Conservation (phyloP, 768 basidiomycete species). For the Suillus discolor region DNA sequence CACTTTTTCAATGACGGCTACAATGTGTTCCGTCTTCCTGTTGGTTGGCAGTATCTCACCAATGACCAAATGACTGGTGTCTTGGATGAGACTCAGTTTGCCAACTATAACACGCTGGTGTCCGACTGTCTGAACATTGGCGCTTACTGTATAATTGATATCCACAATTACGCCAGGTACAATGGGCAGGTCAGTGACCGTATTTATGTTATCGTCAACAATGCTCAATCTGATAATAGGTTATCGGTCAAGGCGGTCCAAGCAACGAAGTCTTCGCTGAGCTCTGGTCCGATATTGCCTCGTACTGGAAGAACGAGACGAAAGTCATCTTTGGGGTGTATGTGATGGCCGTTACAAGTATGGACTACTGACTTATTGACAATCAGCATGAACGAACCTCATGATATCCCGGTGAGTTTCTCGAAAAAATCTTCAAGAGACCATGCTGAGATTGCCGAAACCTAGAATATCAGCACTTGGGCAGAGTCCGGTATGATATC, state of each 20-base stretch:
- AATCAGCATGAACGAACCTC: constrained; percentile 63
- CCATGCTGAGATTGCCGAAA: not conserved
- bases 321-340: constrained; percentile 54
- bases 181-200: constrained; percentile 39
- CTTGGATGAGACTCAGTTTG: constrained; percentile 46
- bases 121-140: constrained; percentile 46
- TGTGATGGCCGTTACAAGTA: constrained; percentile 17
- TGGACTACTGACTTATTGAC: not conserved
- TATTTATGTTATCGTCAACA: not conserved
- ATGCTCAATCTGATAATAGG: constrained; percentile 27
- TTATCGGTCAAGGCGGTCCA: constrained; percentile 67
- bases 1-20: constrained; percentile 57
- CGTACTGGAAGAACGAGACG: constrained; percentile 43
- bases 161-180: constrained; percentile 64
- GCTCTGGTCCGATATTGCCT: constrained; percentile 55
- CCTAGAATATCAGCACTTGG: constrained; percentile 45
- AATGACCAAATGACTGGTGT: constrained; percentile 40
- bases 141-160: constrained; percentile 56
- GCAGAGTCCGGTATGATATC: constrained; percentile 34
- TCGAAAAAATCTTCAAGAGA: no score
- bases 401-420: constrained; percentile 46
- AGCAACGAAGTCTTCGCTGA: constrained; percentile 53
- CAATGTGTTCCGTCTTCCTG: constrained; percentile 63
- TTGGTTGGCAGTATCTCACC: constrained; percentile 59
- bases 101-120: constrained; percentile 51